Conservation (phyloP, 768 basidiomycete species). For the Rhodosporidiobolus sp. region DNA sequence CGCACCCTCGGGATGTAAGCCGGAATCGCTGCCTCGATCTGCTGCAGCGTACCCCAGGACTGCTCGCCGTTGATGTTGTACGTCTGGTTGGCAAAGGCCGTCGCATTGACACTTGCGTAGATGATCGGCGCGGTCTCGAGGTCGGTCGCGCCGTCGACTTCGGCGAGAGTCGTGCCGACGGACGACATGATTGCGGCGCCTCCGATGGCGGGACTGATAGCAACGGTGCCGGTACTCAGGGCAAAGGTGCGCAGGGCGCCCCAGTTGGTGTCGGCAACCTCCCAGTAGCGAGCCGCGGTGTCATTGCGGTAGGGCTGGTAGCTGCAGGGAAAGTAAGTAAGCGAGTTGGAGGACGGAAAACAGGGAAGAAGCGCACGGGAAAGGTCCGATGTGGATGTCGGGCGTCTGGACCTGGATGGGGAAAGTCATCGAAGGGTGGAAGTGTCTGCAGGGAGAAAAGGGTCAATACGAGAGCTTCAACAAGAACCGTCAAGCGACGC, state of each 20-base stretch:
- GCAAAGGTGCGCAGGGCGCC: slow-evolving; percentile 1
- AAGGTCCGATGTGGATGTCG: slow-evolving; percentile 2
- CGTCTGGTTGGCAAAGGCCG: neutral
- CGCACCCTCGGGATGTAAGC: slow-evolving; percentile 2
- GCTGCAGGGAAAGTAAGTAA: neutral
- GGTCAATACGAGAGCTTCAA: neutral
- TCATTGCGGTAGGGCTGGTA: slow-evolving; percentile 7
- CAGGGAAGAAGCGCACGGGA: neutral
- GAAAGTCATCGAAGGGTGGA: slow-evolving; percentile 8
- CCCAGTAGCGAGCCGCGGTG: neutral
- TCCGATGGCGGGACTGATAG: slow-evolving; percentile 3
- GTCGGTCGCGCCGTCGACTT: neutral
- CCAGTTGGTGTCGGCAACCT: neutral
- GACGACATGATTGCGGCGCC: neutral
- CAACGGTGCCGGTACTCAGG: neutral
- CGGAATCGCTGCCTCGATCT: neutral
- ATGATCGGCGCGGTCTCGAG: neutral
- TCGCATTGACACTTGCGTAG: neutral
- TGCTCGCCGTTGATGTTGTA: slow-evolving; percentile 6
- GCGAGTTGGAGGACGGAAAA: neutral
- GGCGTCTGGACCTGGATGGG: slow-evolving; percentile 3
- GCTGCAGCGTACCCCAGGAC: neutral
- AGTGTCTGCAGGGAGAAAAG: neutral
- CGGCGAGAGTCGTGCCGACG: neutral
- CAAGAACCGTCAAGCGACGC: neutral